Evolutionary conservation across 495 filamentous ascomycete species (phyloP), one percentile per base, ranked within the genome.

Genomic region (Penicillium silybi): DNA sequence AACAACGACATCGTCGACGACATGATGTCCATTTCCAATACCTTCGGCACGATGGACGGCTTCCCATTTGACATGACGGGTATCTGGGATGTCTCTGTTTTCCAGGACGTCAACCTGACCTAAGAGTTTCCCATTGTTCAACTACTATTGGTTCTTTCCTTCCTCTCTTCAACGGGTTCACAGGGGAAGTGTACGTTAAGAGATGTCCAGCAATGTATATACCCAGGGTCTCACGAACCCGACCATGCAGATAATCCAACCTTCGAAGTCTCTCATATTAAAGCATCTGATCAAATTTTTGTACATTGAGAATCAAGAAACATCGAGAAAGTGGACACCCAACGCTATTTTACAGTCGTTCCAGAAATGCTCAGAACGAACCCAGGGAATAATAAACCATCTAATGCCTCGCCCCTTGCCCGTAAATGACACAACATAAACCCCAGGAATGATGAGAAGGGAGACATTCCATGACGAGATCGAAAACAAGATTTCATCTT

Each of bases 51-150:
- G 1, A 75, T 77, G 72, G 74, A 77, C 50, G 74, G 74, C 2
- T 77, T 77, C 52, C 74, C 74, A 26, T 75, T 77, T 46, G 74
- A 77, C 56, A 77, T 77, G 74, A 77, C 74, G 25, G 74, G 74
- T 25, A 77, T 77, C 44, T 77, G 74, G 74, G 74, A 77, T 58
- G 71, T 75, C 4, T 73, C 72, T 44, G 72, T 73, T 34, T 75
- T 75, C 50, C 73, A 77, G 29, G 73, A 77, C 43, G 69, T 77
- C 22, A 75, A 72, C 57, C 47, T 74, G 27, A 54, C 66, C 13
- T 74, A 59, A 63, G 19, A 7, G 38, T 22, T 38, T 17, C 29
- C 11, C 1, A 32, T 32, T 6, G 15, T 40, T 19, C 29, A 46
- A 15, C 18, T 20, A 17, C 32, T 4, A 6, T 17, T 23, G 17